phyloP scores from a whole-genome alignment of 78 protist genomes.

The Monocercomonoides exilis region DNA sequence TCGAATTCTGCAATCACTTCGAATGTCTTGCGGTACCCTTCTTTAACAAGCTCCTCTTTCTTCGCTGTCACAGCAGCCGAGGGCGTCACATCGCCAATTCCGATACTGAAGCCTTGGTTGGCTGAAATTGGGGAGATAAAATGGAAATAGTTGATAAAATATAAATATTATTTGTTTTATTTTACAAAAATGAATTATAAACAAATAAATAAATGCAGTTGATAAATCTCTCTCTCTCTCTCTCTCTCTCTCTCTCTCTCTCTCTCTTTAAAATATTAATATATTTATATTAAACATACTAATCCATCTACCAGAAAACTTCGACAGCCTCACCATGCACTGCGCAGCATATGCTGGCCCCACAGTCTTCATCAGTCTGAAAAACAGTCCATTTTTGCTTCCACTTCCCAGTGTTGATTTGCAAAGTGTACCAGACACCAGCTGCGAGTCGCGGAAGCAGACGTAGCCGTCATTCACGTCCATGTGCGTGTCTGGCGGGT shows the following conservation, averaged over 20 bases:
- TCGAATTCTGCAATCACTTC: constrained; percentile 44
- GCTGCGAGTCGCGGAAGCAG: constrained; percentile 53
- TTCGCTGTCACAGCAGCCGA: constrained; percentile 21
- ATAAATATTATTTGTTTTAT: too few species aligned
- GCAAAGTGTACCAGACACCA: constrained; percentile 82
- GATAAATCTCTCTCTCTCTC: too few species aligned
- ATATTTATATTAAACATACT: too few species aligned
- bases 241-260: too few species aligned
- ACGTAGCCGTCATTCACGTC: constrained; percentile 82
- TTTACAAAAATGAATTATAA: not conserved
- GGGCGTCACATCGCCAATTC: constrained; percentile 91
- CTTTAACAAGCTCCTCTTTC: constrained; percentile 59
- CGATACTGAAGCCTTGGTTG: constrained; percentile 84
- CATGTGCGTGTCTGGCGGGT: constrained; percentile 20
- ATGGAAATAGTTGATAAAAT: too few species aligned
- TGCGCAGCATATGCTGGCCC: constrained; percentile 59
- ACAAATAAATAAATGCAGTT: too few species aligned
- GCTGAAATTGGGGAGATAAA: not conserved
- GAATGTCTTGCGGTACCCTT: constrained; percentile 50
- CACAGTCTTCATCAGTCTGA: constrained; percentile 57
- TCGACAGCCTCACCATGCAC: constrained; percentile 84
- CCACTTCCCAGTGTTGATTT: constrained; percentile 69
- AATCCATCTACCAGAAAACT: constrained; percentile 36
- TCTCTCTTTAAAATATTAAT: too few species aligned
- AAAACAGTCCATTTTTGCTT: constrained; percentile 68